A percentile compares a stretch with the other conserved stretches of the same genome.
These are phyloP conservation scores for Beauveria sp. DNA, from an alignment of 2,329 filamentous ascomycete species.

Conservation along the genomic window DNA sequence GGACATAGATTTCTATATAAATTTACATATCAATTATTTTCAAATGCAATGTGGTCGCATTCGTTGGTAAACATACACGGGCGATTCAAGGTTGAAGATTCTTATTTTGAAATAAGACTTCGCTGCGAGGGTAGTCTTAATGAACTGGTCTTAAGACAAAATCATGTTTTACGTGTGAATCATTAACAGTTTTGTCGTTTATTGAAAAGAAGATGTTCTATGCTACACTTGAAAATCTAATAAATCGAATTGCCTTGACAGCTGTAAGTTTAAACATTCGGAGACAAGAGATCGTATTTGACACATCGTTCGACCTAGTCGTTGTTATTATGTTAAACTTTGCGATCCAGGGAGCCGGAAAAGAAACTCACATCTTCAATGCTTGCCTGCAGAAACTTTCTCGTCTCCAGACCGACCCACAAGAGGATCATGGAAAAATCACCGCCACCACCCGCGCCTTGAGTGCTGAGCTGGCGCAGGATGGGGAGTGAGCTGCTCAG, in stretches of 20 bases:
- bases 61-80: neutral
- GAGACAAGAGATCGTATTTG: conserved; percentile 80
- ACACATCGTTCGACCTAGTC: conserved; percentile 74
- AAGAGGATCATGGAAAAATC: conserved; percentile 83
- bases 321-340: neutral
- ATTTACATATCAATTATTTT: neutral
- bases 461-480: conserved; percentile 74
- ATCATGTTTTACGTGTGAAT: neutral
- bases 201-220: neutral
- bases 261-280: conserved; percentile 59
- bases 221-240: conserved; percentile 3
- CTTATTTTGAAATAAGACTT: too few relatives aligned
- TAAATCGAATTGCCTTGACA: neutral
- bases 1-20: neutral
- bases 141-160: neutral
- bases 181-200: neutral
- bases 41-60: neutral
- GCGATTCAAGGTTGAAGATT: too few relatives aligned
- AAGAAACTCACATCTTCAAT: conserved; percentile 66
- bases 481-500: conserved; percentile 84
- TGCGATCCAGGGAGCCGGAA: neutral
- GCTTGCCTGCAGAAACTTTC: conserved; percentile 82
- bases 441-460: conserved; percentile 64
- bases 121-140: neutral
- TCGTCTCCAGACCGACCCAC: conserved; percentile 84